phyloP scores from a whole-genome alignment of 2,329 filamentous ascomycete genomes.

The Fusarium citri region DNA sequence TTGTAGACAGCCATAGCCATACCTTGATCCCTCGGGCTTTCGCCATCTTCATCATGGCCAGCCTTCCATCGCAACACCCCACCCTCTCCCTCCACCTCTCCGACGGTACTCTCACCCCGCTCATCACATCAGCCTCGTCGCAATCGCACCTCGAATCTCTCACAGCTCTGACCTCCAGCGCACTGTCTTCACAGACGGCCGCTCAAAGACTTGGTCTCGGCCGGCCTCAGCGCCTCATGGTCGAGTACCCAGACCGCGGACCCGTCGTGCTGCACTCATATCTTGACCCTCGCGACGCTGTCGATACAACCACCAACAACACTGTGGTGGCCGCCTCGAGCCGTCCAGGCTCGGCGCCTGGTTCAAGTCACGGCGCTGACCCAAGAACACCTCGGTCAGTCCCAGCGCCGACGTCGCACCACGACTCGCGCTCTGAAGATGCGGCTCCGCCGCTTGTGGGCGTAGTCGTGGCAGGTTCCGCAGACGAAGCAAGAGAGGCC shows the following conservation, averaged over 20 bases:
- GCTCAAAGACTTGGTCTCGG: constrained; percentile 66
- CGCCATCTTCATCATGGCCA: constrained; percentile 49
- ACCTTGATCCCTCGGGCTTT: constrained; percentile 12
- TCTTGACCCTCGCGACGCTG: constrained; percentile 54
- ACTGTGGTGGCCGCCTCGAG: constrained; percentile 19
- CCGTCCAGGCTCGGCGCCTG: constrained; percentile 31
- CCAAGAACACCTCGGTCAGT: constrained; percentile 32
- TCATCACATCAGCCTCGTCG: constrained; percentile 65
- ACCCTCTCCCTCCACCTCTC: constrained; percentile 67
- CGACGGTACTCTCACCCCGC: constrained; percentile 67
- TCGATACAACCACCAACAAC: constrained; percentile 25
- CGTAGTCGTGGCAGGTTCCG: constrained; percentile 63
- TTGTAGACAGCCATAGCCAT: neutral
- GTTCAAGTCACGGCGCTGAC: constrained; percentile 30
- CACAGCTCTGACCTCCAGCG: constrained; percentile 62
- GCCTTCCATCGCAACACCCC: constrained; percentile 61
- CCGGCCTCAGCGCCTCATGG: constrained; percentile 66
- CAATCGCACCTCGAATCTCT: constrained; percentile 62
- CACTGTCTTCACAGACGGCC: constrained; percentile 65
- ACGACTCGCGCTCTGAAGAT: constrained; percentile 47
- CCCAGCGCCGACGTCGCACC: constrained; percentile 12
- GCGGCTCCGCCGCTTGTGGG: constrained; percentile 65
- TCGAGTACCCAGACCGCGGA: constrained; percentile 63
- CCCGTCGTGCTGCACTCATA: constrained; percentile 60
- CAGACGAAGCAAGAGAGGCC: constrained; percentile 62